Evolutionary conservation across 1,284 basidiomycete species (phyloP).

Genomic region (Gymnopus androsaceus): DNA sequence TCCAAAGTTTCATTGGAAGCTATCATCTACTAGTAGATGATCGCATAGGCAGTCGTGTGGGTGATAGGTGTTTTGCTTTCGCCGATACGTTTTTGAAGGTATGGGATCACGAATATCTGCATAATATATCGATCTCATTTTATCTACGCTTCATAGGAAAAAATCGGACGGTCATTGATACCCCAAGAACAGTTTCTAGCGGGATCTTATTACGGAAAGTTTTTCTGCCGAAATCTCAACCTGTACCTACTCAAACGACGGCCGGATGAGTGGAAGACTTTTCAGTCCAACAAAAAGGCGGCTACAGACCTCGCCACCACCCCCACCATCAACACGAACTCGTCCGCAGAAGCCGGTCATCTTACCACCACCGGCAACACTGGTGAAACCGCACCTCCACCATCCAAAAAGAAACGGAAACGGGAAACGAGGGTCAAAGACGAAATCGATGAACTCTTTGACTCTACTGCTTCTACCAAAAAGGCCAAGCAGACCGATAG

Average conservation of each 20-base stretch:
- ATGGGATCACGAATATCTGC: neutral
- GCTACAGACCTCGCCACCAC: conserved; percentile 24
- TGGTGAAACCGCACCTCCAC: conserved; percentile 11
- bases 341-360: conserved; percentile 12
- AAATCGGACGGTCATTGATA: conserved; percentile 81
- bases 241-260: conserved; percentile 77
- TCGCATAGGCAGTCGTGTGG: conserved; percentile 85
- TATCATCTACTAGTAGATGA: conserved; percentile 83
- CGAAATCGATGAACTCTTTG: conserved; percentile 76
- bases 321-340: conserved; percentile 13
- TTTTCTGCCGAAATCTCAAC: conserved; percentile 79
- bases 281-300: conserved; percentile 38
- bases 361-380: too few relatives aligned
- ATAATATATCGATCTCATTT: neutral
- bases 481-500: conserved; percentile 36
- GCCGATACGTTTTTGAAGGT: conserved; percentile 91
- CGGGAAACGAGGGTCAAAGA: conserved; percentile 43
- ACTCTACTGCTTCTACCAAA: conserved; percentile 54
- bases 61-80: conserved; percentile 83
- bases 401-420: conserved; percentile 29
- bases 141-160: conserved; percentile 66
- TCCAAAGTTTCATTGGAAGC: conserved; percentile 73
- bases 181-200: conserved; percentile 70
- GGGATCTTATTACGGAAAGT: conserved; percentile 83
- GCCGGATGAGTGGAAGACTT: conserved; percentile 80